A percentile compares a stretch with the other conserved stretches of the same genome.
Conservation (phyloP, 345 rosid genomes). For the Pistacia integerrima region DNA sequence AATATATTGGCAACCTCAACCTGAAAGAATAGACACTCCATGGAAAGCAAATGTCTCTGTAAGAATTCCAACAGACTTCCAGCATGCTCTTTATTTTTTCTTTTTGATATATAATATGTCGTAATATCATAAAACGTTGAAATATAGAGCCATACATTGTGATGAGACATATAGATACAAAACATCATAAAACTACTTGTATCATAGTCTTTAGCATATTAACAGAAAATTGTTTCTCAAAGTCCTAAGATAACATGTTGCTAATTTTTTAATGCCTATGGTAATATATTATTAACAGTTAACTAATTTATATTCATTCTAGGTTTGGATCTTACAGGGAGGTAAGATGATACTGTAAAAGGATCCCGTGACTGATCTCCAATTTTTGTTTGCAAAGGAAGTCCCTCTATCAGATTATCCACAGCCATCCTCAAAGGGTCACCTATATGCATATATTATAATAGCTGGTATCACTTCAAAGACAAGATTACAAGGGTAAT, state of each 20-base stretch:
- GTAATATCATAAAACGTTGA: background rate
- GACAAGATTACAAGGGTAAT: background rate
- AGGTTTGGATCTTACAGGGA: slow-evolving; percentile 32
- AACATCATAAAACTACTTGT: background rate
- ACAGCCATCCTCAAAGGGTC: slow-evolving; percentile 33
- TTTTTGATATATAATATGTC: background rate
- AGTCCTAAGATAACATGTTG: background rate
- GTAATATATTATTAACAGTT: background rate
- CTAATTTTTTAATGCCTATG: background rate
- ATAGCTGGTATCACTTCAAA: slow-evolving; percentile 6
- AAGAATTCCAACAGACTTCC: background rate
- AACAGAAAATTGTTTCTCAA: background rate
- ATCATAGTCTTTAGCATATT: background rate
- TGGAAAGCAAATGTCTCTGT: background rate
- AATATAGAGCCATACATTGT: background rate
- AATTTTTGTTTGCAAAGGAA: slow-evolving; percentile 25
- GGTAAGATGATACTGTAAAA: slow-evolving; percentile 33
- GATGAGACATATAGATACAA: slow-evolving; percentile 4
- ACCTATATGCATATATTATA: slow-evolving; percentile 28
- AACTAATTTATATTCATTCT: background rate
- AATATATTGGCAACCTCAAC: background rate
- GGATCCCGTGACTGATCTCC: slow-evolving; percentile 36
- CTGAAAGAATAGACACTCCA: background rate
- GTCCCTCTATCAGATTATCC: slow-evolving; percentile 37
- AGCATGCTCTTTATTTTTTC: background rate